Percentiles rank a stretch among this genome's conserved stretches.
These are phyloP conservation scores for Aaosphaeria pasadenensis DNA, from an alignment of 2,329 filamentous ascomycete species.

Conservation along the genomic window DNA sequence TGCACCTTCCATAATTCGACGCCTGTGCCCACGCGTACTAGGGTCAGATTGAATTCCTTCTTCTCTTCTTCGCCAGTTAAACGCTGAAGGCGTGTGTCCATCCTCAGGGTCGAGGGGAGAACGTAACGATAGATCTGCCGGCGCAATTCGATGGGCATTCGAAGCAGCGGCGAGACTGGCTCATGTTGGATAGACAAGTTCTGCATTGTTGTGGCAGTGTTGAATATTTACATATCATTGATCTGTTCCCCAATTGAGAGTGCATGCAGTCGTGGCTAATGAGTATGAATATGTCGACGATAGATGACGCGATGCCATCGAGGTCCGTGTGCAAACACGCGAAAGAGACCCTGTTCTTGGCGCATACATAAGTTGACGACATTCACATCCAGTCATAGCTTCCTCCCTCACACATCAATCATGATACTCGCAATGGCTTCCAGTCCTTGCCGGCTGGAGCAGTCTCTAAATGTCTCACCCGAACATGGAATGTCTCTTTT, in stretches of 20 bases:
- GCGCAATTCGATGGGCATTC: slow-evolving; percentile 45
- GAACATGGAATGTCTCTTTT: slow-evolving; percentile 26
- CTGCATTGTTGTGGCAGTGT: no score
- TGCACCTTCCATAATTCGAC: slow-evolving; percentile 28
- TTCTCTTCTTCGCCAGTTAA: slow-evolving; percentile 10
- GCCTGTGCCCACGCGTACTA: slow-evolving; percentile 20
- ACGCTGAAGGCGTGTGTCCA: slow-evolving; percentile 19
- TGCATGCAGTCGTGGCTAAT: no score
- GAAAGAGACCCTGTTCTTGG: no score
- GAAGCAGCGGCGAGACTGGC: slow-evolving; percentile 25
- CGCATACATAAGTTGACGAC: no score
- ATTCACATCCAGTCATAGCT: slow-evolving; percentile 9
- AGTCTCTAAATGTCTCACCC: slow-evolving; percentile 13
- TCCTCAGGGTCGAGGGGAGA: slow-evolving; percentile 40
- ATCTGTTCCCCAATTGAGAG: no score
- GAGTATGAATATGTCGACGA: no score
- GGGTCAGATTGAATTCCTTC: slow-evolving; percentile 28
- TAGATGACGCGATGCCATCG: no score
- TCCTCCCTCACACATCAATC: slow-evolving; percentile 18
- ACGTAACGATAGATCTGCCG: slow-evolving; percentile 41
- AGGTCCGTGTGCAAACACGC: no score
- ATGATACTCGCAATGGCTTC: slow-evolving; percentile 23
- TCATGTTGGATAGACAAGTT: neutral
- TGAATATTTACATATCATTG: no score
- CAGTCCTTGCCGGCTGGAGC: slow-evolving; percentile 25